A percentile compares a stretch with the other conserved stretches of the same genome.
Conservation (phyloP, 163 green algal genomes). For the Volvox carteri region DNA sequence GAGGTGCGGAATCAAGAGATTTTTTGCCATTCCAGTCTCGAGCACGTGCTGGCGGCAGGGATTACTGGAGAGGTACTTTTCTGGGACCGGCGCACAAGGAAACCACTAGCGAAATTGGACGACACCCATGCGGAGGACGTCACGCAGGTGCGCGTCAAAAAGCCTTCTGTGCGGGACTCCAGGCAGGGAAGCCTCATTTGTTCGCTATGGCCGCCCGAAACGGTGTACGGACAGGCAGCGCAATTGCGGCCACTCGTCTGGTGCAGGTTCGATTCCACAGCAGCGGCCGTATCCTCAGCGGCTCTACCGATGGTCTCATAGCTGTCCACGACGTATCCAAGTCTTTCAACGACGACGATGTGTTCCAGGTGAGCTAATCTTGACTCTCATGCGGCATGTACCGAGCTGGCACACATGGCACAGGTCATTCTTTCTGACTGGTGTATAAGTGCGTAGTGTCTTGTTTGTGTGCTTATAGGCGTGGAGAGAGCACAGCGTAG, state of each 20-base stretch:
- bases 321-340: conserved; percentile 80
- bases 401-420: too few species aligned
- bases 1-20: conserved; percentile 64
- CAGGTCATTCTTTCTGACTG: too few species aligned
- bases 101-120: conserved; percentile 67
- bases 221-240: too few species aligned
- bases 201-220: too few species aligned
- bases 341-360: conserved; percentile 73
- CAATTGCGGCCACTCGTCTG: too few species aligned
- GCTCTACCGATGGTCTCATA: conserved; percentile 82
- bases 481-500: too few species aligned
- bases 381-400: too few species aligned
- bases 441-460: too few species aligned
- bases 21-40: conserved; percentile 59
- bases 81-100: conserved; percentile 82
- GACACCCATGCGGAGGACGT: conserved; percentile 87
- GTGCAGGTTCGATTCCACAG: conserved; percentile 79
- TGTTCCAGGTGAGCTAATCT: conserved; percentile 63
- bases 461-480: too few species aligned
- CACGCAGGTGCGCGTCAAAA: conserved; percentile 66
- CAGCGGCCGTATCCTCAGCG: conserved; percentile 72
- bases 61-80: conserved; percentile 80
- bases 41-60: conserved; percentile 77
- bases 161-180: neutral
- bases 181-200: too few species aligned